phyloP scores from a whole-genome alignment of 73 alveolate species.

The Durusdinium trenchii region DNA sequence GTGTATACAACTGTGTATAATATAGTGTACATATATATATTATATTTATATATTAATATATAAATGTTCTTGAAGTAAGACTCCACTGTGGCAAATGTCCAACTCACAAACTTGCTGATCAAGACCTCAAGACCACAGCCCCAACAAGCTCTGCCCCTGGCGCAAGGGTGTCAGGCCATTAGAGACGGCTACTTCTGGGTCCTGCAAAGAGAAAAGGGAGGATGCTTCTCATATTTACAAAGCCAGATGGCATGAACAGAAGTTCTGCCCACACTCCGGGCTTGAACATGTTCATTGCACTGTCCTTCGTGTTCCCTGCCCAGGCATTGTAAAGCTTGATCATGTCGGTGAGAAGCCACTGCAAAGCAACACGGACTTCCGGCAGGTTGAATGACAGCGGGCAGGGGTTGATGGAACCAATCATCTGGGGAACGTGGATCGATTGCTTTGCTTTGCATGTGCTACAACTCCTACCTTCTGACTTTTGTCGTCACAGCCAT shows the following conservation, averaged over 20 bases:
- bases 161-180: constrained; percentile 58
- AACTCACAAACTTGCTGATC: not conserved
- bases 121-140: not conserved
- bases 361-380: not conserved
- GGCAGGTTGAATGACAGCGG: too few relatives aligned
- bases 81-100: not conserved
- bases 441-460: too few relatives aligned
- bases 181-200: constrained; percentile 55
- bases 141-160: not conserved
- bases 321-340: constrained; percentile 47
- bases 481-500: too few relatives aligned
- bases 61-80: not conserved
- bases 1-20: not conserved
- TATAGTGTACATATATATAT: not conserved
- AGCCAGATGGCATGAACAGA: too few relatives aligned
- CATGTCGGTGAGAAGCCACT: constrained; percentile 78
- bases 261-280: too few relatives aligned
- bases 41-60: not conserved
- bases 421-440: too few relatives aligned
- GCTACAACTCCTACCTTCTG: too few relatives aligned
- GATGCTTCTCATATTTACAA: not conserved
- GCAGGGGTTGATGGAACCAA: too few relatives aligned
- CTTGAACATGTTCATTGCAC: too few relatives aligned
- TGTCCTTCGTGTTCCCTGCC: not conserved
- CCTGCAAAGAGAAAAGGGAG: not conserved